Conservation (phyloP, 2,329 filamentous ascomycete species). For the Chaetoscypha palmicola region DNA sequence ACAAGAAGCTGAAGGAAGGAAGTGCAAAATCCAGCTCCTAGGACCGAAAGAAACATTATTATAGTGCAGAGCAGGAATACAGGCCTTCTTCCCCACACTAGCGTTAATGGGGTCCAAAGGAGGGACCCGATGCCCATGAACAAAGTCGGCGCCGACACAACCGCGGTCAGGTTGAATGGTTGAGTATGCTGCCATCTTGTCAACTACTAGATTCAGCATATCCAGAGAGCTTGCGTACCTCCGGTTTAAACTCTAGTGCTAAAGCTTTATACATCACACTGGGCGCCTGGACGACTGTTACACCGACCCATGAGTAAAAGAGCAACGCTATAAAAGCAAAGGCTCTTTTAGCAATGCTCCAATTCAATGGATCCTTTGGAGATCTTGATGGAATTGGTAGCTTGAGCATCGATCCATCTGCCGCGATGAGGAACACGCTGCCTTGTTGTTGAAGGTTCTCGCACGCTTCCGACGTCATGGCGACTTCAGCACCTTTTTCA, state of each 20-base stretch:
- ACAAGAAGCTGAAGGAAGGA: conserved; percentile 12
- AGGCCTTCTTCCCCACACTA: conserved; percentile 15
- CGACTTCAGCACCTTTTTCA: too few relatives aligned
- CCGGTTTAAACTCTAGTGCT: conserved; percentile 5
- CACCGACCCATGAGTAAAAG: conserved; percentile 7
- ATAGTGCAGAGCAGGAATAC: conserved; percentile 10
- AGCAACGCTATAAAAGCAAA: conserved; percentile 9
- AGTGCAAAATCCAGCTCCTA: conserved; percentile 3
- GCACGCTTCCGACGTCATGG: too few relatives aligned
- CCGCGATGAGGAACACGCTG: conserved; percentile 14
- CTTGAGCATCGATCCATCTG: conserved; percentile 13
- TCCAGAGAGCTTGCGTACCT: conserved; percentile 1
- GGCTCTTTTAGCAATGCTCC: conserved; percentile 11
- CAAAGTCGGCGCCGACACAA: conserved; percentile 13
- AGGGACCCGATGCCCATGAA: conserved; percentile 17
- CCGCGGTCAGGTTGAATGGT: conserved; percentile 6
- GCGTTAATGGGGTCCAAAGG: conserved; percentile 14
- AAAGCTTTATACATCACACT: conserved; percentile 11
- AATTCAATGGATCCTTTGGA: conserved; percentile 16
- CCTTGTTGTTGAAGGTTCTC: conserved; percentile 3
- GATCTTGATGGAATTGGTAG: conserved; percentile 14
- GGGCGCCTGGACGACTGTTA: conserved; percentile 7
- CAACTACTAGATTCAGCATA: neutral
- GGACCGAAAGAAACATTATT: conserved; percentile 3
- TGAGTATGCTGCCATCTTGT: conserved; percentile 9